Percentiles rank a stretch among this genome's conserved stretches.
Conservation (phyloP, 2,329 filamentous ascomycete genomes). For the Shiraia sp. region DNA sequence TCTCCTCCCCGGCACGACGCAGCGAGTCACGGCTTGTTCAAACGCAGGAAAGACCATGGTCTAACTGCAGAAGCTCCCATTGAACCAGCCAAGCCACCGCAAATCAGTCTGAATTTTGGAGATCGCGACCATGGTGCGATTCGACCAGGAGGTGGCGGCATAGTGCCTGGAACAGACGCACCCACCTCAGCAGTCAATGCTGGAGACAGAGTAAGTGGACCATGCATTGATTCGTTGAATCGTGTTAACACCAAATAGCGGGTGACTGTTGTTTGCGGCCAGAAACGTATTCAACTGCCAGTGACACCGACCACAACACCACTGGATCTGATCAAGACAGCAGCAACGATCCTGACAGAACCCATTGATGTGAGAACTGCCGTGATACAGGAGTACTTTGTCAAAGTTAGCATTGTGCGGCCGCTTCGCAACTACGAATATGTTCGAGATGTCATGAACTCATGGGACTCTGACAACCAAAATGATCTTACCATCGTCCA, state of each 20-base stretch:
- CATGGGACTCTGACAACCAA: constrained; percentile 82
- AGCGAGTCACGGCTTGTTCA: constrained; percentile 37
- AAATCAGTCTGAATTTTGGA: constrained; percentile 22
- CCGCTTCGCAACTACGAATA: constrained; percentile 84
- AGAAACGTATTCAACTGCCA: constrained; percentile 70
- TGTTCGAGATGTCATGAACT: constrained; percentile 86
- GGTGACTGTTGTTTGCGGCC: constrained; percentile 73
- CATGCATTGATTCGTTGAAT: neutral
- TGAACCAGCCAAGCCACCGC: constrained; percentile 21
- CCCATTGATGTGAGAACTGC: constrained; percentile 66
- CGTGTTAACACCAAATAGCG: constrained; percentile 51
- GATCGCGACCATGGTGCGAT: constrained; percentile 40
- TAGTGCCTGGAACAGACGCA: constrained; percentile 67
- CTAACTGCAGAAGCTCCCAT: constrained; percentile 24
- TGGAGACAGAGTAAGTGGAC: constrained; percentile 67
- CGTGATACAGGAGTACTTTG: constrained; percentile 78
- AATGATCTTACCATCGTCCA: constrained; percentile 73
- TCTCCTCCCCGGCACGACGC: constrained; percentile 37
- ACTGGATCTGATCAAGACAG: constrained; percentile 71
- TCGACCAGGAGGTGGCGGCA: constrained; percentile 50
- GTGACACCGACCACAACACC: constrained; percentile 75
- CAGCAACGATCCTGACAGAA: constrained; percentile 65
- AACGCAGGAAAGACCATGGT: constrained; percentile 37
- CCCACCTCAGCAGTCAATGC: constrained; percentile 81
- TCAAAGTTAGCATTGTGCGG: constrained; percentile 75